Evolutionary conservation across 1,139 yeast genomes (phyloP).

Genomic region (Yamadazyma dushanensis): DNA sequence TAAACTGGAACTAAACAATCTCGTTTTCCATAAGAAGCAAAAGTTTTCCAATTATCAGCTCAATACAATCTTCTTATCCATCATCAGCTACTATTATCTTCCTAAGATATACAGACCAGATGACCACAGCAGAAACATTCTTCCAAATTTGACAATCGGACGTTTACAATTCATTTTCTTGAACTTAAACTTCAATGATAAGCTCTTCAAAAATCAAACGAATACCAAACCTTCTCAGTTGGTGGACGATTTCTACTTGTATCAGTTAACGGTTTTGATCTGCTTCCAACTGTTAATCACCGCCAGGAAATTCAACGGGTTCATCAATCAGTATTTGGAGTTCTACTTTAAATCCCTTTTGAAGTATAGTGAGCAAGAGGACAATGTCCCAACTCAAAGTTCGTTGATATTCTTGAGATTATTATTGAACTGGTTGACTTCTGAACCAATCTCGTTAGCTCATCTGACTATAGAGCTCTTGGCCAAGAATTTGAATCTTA

Average conservation of each 20-base stretch:
- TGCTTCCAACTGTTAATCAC: slow-evolving; percentile 20
- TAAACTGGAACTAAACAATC: slow-evolving; percentile 20
- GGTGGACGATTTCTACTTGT: slow-evolving; percentile 18
- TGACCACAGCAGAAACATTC: slow-evolving; percentile 20
- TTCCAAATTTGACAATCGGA: slow-evolving; percentile 23
- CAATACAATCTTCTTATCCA: slow-evolving; percentile 25
- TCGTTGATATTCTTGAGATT: slow-evolving; percentile 8
- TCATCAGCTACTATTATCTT: slow-evolving; percentile 29
- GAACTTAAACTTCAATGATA: slow-evolving; percentile 17
- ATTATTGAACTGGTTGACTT: slow-evolving; percentile 8
- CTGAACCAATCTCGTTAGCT: neutral
- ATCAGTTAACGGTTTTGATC: slow-evolving; percentile 27
- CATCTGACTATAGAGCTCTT: slow-evolving; percentile 3
- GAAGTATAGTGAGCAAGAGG: neutral
- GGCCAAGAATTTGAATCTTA: slow-evolving; percentile 1
- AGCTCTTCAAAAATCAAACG: slow-evolving; percentile 9
- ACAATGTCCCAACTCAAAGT: neutral
- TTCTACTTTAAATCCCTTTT: slow-evolving; percentile 8
- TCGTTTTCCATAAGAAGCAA: slow-evolving; percentile 13
- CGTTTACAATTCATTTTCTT: slow-evolving; percentile 30
- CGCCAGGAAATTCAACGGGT: slow-evolving; percentile 20
- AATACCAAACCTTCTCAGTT: slow-evolving; percentile 2
- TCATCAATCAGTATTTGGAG: slow-evolving; percentile 36
- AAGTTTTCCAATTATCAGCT: slow-evolving; percentile 17
- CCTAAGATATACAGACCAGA: slow-evolving; percentile 29